A percentile compares a stretch with the other conserved stretches of the same genome.
These are phyloP conservation scores for Thyridium curvatum DNA, from an alignment of 2,329 filamentous ascomycete species.

Conservation along the genomic window DNA sequence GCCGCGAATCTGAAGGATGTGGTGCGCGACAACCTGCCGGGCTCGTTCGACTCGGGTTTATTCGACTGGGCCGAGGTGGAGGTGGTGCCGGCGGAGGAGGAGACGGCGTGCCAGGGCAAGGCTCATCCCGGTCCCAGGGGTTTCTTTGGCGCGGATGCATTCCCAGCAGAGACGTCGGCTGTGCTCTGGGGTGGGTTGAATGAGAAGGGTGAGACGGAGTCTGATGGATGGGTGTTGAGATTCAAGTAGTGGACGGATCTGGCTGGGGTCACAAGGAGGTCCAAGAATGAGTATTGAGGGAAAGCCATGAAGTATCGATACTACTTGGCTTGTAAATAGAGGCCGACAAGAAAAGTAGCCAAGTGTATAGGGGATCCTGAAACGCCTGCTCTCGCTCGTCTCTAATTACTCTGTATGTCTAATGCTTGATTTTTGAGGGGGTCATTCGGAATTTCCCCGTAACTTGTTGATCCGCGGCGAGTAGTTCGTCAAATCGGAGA, in stretches of 20 bases:
- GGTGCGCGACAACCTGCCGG: conserved; percentile 34
- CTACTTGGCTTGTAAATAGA: no score
- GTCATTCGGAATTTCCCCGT: no score
- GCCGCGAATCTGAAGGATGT: conserved; percentile 43
- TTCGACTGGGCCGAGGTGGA: conserved; percentile 43
- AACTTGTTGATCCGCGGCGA: no score
- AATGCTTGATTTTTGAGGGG: no score
- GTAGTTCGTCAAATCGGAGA: no score
- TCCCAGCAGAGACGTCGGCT: conserved; percentile 38
- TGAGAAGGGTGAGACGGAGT: conserved; percentile 28
- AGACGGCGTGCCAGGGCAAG: conserved; percentile 32
- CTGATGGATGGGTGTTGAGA: conserved; percentile 31
- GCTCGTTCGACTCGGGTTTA: conserved; percentile 33
- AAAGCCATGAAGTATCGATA: no score
- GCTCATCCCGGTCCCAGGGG: conserved; percentile 29
- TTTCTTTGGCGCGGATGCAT: conserved; percentile 31
- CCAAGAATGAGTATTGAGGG: no score
- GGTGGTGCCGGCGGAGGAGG: conserved; percentile 35
- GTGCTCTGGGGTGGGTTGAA: conserved; percentile 48
- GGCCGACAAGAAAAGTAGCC: no score
- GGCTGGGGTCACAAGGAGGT: no score
- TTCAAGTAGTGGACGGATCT: conserved; percentile 7
- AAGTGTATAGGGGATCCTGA: no score
- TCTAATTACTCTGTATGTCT: no score
- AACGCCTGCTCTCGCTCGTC: no score